Evolutionary conservation across 129 eudicot genomes (phyloP).

Genomic region (Escallonia rubra): DNA sequence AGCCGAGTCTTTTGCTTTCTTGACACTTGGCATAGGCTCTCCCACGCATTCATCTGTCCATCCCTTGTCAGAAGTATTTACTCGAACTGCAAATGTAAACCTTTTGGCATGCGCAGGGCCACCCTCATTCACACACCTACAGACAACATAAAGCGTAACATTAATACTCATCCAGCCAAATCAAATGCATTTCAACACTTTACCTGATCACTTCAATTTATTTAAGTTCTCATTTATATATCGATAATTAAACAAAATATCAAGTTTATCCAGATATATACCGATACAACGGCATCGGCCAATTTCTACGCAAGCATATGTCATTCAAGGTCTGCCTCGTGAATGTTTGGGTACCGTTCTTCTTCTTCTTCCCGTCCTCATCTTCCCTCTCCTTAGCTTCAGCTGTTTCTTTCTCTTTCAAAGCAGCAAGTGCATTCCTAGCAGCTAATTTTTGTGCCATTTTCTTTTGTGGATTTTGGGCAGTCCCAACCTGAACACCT

Average conservation of each 20-base stretch:
- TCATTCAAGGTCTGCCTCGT: conserved; percentile 96
- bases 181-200: too few species aligned
- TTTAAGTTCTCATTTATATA: too few species aligned
- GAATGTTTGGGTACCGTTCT: conserved; percentile 69
- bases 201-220: too few species aligned
- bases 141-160: neutral
- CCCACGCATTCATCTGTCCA: conserved; percentile 98
- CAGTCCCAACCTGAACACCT: conserved; percentile 76
- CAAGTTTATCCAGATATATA: conserved; percentile 3
- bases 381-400: conserved; percentile 54
- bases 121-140: conserved; percentile 89
- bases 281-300: conserved; percentile 99
- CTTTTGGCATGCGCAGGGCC: conserved; percentile 98
- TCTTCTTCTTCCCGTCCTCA: conserved; percentile 54
- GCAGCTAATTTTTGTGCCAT: conserved; percentile 99
- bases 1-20: conserved; percentile 99
- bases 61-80: conserved; percentile 83
- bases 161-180: too few species aligned
- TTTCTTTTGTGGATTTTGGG: conserved; percentile 91
- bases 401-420: conserved; percentile 62
- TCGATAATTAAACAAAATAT: too few species aligned
- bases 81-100: conserved; percentile 83
- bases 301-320: conserved; percentile 91
- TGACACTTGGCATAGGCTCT: conserved; percentile 98
- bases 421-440: conserved; percentile 78